These are phyloP conservation scores for Vaucheria bursata DNA, from an alignment of 352 stramenopile species.

Conservation along the genomic window DNA sequence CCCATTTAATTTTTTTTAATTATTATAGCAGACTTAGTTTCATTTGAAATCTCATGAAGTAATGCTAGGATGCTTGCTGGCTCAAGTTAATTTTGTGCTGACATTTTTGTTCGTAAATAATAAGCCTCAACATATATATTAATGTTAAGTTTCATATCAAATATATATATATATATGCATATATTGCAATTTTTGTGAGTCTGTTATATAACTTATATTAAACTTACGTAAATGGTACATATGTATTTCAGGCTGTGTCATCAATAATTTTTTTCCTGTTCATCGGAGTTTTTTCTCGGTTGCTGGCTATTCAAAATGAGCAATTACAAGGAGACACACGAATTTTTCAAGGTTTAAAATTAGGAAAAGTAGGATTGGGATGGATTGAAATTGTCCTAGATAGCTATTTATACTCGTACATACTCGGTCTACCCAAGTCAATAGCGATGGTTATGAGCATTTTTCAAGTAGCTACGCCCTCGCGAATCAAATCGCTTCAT, in stretches of 20 bases:
- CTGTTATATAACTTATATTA: not conserved
- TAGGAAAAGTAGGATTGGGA: not conserved
- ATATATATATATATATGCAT: not conserved
- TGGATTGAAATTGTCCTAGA: constrained; percentile 1
- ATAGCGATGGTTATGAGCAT: not conserved
- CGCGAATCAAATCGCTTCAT: not conserved
- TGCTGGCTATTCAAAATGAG: constrained; percentile 23
- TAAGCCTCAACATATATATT: not conserved
- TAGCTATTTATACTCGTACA: not conserved
- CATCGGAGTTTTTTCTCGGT: constrained; percentile 16
- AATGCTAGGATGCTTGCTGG: no score
- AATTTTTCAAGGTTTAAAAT: constrained; percentile 26
- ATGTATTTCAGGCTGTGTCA: not conserved
- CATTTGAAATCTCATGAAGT: no score
- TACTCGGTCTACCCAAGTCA: not conserved
- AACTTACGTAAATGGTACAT: not conserved
- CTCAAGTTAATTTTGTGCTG: no score
- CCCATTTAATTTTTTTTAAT: no score
- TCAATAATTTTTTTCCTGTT: not conserved
- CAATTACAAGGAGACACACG: constrained; percentile 39
- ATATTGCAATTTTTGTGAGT: not conserved
- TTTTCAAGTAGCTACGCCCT: not conserved
- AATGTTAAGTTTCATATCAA: not conserved
- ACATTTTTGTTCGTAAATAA: not conserved
- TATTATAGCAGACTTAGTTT: no score